Evolutionary conservation across 2,329 filamentous ascomycete genomes (phyloP).

Genomic region (Pseudogymnoascus sp.): DNA sequence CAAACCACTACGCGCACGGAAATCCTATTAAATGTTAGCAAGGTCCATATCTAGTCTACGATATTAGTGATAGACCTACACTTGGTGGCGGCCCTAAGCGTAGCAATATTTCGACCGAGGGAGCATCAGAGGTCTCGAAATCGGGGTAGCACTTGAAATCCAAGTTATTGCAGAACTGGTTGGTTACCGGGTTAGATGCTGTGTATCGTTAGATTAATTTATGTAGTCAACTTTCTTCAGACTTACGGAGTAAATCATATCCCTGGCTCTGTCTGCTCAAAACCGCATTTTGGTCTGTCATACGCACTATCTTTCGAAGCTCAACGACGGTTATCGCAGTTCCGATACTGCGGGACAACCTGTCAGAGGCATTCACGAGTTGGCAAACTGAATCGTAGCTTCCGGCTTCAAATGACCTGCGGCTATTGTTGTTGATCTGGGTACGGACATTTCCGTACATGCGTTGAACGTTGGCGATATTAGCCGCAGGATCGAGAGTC

Average conservation of each 20-base stretch:
- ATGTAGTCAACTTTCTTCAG: neutral
- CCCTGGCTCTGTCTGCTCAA: conserved; percentile 15
- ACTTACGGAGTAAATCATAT: conserved; percentile 26
- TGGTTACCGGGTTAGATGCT: neutral
- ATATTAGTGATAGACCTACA: conserved; percentile 15
- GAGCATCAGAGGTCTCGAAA: conserved; percentile 21
- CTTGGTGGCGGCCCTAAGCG: conserved; percentile 22
- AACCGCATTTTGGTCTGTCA: conserved; percentile 17
- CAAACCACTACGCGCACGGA: neutral
- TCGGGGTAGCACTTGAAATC: conserved; percentile 28
- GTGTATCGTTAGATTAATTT: conserved; percentile 10
- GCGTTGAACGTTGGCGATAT: conserved; percentile 24
- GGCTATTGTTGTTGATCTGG: conserved; percentile 26
- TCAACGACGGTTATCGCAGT: conserved; percentile 25
- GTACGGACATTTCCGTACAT: conserved; percentile 20
- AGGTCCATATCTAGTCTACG: neutral
- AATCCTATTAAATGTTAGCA: neutral
- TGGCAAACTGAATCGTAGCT: conserved; percentile 30
- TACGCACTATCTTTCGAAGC: conserved; percentile 23
- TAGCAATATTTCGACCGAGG: conserved; percentile 21
- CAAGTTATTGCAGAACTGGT: conserved; percentile 21
- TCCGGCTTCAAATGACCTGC: conserved; percentile 26
- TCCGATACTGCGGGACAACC: conserved; percentile 20
- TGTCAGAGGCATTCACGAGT: conserved; percentile 25
- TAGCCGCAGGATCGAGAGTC: conserved; percentile 18